These are phyloP conservation scores for Brassica nigra DNA, from an alignment of 345 rosid genomes.

Conservation along the genomic window DNA sequence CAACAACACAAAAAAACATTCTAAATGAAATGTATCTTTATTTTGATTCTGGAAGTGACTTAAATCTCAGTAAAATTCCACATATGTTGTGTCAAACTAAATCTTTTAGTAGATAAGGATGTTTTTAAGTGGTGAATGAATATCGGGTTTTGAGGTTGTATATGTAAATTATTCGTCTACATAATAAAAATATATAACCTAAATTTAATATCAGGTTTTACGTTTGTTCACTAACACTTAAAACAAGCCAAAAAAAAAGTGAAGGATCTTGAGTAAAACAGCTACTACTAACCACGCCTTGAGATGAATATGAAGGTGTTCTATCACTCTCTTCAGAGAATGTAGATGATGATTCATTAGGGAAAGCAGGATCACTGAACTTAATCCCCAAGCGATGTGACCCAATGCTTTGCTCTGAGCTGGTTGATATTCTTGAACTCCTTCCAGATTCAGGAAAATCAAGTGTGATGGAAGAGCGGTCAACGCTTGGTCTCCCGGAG, in stretches of 20 bases:
- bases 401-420: conserved; percentile 65
- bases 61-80: background rate
- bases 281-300: conserved; percentile 51
- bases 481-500: conserved; percentile 74
- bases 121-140: background rate
- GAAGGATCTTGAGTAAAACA: background rate
- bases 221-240: background rate
- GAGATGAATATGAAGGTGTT: conserved; percentile 67
- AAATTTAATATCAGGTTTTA: no score
- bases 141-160: background rate
- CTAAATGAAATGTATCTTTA: background rate
- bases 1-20: conserved; percentile 14
- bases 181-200: background rate
- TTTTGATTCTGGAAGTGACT: background rate
- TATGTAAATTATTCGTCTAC: background rate
- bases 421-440: conserved; percentile 53
- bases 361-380: conserved; percentile 48
- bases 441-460: conserved; percentile 56
- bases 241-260: background rate
- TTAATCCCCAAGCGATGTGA: conserved; percentile 55
- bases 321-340: conserved; percentile 59
- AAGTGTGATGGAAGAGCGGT: conserved; percentile 50
- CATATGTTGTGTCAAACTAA: background rate
- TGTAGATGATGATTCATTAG: conserved; percentile 50
- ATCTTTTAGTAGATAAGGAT: background rate